phyloP scores from a whole-genome alignment of 805 yeast species.

The Komagataella pseudopastoris region DNA sequence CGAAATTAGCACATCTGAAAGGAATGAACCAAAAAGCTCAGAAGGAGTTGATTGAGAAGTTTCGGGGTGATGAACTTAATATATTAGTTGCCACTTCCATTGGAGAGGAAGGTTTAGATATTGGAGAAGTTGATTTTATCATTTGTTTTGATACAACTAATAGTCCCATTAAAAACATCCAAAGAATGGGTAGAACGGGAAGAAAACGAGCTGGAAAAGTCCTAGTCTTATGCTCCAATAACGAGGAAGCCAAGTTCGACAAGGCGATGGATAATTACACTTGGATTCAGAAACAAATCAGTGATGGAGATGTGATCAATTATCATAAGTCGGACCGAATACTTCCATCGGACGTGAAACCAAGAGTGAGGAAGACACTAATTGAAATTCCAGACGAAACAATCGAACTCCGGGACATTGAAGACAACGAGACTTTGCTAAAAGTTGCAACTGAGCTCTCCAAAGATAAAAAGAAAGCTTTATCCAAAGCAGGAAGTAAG shows the following conservation, averaged over 20 bases:
- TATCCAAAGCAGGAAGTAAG: neutral
- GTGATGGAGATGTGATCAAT: constrained; percentile 27
- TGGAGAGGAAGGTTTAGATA: constrained; percentile 97
- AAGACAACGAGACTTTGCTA: constrained; percentile 33
- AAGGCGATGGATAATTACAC: constrained; percentile 77
- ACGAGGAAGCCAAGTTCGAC: constrained; percentile 68
- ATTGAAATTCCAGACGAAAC: constrained; percentile 68
- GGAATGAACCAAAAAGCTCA: constrained; percentile 92
- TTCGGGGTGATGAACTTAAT: constrained; percentile 62
- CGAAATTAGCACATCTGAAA: constrained; percentile 60
- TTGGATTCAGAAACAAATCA: constrained; percentile 59
- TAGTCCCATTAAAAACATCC: constrained; percentile 87
- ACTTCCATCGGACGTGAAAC: constrained; percentile 42
- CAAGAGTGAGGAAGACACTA: constrained; percentile 38
- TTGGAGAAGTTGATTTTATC: constrained; percentile 93
- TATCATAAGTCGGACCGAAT: constrained; percentile 48
- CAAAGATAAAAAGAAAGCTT: neutral
- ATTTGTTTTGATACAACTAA: constrained; percentile 87
- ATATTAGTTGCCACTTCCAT: constrained; percentile 90
- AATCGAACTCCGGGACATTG: constrained; percentile 29
- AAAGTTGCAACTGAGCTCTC: neutral
- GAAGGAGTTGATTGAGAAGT: constrained; percentile 60
- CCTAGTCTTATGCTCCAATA: constrained; percentile 57
- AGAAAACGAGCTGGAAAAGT: constrained; percentile 85
- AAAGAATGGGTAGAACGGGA: constrained; percentile 97